phyloP scores from a whole-genome alignment of 139 green algal species.

The Nannochloris sp. region DNA sequence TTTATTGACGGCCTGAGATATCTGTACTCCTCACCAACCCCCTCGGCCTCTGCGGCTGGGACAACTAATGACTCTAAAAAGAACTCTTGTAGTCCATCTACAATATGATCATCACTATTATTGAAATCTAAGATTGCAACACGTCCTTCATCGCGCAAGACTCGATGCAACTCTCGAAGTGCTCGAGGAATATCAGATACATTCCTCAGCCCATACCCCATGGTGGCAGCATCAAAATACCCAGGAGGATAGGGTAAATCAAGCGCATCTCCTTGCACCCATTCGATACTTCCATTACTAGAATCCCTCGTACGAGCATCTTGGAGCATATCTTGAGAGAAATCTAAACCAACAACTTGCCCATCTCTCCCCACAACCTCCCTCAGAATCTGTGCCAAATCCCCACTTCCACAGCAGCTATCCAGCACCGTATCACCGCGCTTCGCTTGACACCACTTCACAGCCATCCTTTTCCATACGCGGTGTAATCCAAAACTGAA shows the following conservation, averaged over 20 bases:
- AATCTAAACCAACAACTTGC: slow-evolving; percentile 86
- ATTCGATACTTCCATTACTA: slow-evolving; percentile 26
- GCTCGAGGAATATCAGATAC: slow-evolving; percentile 53
- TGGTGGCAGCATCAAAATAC: slow-evolving; percentile 84
- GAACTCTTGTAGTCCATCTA: slow-evolving; percentile 53
- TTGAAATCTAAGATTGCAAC: slow-evolving; percentile 97
- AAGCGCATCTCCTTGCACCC: slow-evolving; percentile 90
- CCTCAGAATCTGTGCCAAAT: slow-evolving; percentile 78
- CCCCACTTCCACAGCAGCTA: slow-evolving; percentile 90
- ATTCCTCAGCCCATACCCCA: slow-evolving; percentile 95
- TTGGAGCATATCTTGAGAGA: slow-evolving; percentile 77
- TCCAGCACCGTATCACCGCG: slow-evolving; percentile 62
- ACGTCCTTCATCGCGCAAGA: slow-evolving; percentile 65
- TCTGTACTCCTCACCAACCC: slow-evolving; percentile 74
- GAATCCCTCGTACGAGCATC: slow-evolving; percentile 31
- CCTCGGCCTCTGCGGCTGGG: slow-evolving; percentile 58
- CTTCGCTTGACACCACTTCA: slow-evolving; percentile 69
- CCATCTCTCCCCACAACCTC: slow-evolving; percentile 64
- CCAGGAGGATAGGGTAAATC: slow-evolving; percentile 70
- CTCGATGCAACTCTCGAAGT: slow-evolving; percentile 69
- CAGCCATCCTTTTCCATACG: slow-evolving; percentile 90
- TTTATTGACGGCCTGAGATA: slow-evolving; percentile 91
- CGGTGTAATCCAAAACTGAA: slow-evolving; percentile 88
- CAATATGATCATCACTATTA: slow-evolving; percentile 53
- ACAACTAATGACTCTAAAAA: slow-evolving; percentile 80